phyloP scores from a whole-genome alignment of 1,284 basidiomycete species.

The Agroathelia rolfsii region DNA sequence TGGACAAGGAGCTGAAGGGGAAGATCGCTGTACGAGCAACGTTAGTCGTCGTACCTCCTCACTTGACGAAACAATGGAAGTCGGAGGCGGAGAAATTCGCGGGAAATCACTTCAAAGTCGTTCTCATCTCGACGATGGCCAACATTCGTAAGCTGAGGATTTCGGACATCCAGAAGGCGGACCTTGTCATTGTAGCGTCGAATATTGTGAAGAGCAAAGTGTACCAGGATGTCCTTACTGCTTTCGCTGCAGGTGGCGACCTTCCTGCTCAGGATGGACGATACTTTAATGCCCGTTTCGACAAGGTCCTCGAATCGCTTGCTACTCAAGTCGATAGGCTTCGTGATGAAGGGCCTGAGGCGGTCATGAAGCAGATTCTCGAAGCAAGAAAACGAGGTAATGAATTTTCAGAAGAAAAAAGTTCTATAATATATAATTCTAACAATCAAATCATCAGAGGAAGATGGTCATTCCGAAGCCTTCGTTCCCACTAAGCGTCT shows the following conservation, averaged over 20 bases:
- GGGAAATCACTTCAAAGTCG: constrained; percentile 52
- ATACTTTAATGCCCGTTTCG: constrained; percentile 79
- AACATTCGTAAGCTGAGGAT: constrained; percentile 75
- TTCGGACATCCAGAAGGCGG: constrained; percentile 69
- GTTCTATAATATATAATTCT: too few species aligned
- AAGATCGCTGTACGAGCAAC: constrained; percentile 74
- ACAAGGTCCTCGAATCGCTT: constrained; percentile 49
- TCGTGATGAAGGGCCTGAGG: constrained; percentile 48
- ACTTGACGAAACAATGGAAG: constrained; percentile 85
- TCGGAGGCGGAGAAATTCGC: constrained; percentile 82
- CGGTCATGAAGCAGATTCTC: constrained; percentile 53
- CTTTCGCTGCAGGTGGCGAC: constrained; percentile 56
- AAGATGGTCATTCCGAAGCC: constrained; percentile 35
- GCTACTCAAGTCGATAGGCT: constrained; percentile 59
- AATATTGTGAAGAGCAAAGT: constrained; percentile 73
- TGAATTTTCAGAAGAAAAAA: too few species aligned
- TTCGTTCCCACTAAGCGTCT: constrained; percentile 55
- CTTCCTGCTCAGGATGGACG: constrained; percentile 68
- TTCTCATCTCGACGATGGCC: constrained; percentile 61
- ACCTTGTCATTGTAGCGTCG: constrained; percentile 82
- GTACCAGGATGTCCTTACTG: constrained; percentile 70
- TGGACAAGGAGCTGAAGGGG: constrained; percentile 42
- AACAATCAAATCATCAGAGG: too few species aligned
- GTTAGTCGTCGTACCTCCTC: constrained; percentile 81
- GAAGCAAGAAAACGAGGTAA: constrained; percentile 51